Conservation (phyloP, 2,329 filamentous ascomycete genomes). For the Pseudogymnoascus sp. region DNA sequence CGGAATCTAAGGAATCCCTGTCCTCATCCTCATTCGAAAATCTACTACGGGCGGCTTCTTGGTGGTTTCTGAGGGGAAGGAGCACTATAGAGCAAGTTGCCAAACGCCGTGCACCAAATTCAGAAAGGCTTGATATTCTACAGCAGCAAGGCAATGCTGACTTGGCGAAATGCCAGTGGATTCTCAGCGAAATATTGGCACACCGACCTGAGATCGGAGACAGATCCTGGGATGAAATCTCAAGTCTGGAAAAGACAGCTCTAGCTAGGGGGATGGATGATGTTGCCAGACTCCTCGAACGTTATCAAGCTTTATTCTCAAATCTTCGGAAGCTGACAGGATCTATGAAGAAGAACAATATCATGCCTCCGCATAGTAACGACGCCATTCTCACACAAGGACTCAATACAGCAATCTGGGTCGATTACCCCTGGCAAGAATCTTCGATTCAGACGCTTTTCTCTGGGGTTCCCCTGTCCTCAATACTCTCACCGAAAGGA, state of each 20-base stretch:
- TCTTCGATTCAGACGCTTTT: slow-evolving; percentile 64
- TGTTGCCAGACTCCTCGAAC: slow-evolving; percentile 37
- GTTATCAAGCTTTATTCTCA: slow-evolving; percentile 47
- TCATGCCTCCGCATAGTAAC: slow-evolving; percentile 58
- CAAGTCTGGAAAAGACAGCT: background rate
- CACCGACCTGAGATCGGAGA: slow-evolving; percentile 31
- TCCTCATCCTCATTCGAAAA: slow-evolving; percentile 54
- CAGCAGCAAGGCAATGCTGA: slow-evolving; percentile 76
- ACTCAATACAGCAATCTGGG: slow-evolving; percentile 74
- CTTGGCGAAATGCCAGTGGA: slow-evolving; percentile 78
- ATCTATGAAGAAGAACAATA: slow-evolving; percentile 77
- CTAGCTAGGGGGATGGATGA: background rate
- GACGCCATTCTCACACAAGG: slow-evolving; percentile 63
- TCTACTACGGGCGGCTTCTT: slow-evolving; percentile 64
- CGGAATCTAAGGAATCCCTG: slow-evolving; percentile 62
- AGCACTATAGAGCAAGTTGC: slow-evolving; percentile 65
- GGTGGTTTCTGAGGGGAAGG: slow-evolving; percentile 86
- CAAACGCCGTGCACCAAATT: slow-evolving; percentile 50
- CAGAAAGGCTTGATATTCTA: slow-evolving; percentile 44
- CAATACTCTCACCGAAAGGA: slow-evolving; percentile 35
- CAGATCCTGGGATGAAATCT: background rate
- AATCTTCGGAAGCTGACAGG: slow-evolving; percentile 65
- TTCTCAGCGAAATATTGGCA: slow-evolving; percentile 45
- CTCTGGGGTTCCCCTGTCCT: slow-evolving; percentile 50
- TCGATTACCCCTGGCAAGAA: slow-evolving; percentile 65